phyloP scores from a whole-genome alignment of 139 green algal genomes.

The Eudorina sp. region DNA sequence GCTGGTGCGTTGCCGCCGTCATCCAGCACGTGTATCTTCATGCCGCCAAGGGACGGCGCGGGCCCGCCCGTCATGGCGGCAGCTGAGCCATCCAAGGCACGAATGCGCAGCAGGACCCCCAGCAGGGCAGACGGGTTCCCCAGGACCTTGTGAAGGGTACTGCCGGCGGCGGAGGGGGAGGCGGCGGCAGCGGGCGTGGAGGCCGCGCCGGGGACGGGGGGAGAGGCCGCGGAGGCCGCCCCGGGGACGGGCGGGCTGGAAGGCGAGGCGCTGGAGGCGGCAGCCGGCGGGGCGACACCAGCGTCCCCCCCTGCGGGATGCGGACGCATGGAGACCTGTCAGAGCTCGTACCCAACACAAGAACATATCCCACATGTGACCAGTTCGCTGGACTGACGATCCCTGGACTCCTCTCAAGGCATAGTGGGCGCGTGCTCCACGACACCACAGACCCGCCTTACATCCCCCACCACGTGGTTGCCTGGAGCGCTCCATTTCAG shows the following conservation, averaged over 20 bases:
- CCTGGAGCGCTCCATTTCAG: too few relatives aligned
- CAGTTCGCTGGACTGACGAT: too few relatives aligned
- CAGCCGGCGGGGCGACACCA: too few relatives aligned
- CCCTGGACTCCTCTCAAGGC: too few relatives aligned
- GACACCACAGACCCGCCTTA: too few relatives aligned
- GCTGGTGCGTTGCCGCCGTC: not conserved
- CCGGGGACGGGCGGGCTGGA: not conserved
- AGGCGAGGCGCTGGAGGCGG: not conserved
- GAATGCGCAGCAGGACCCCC: conserved; percentile 27
- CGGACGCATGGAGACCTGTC: too few relatives aligned
- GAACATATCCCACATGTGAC: too few relatives aligned
- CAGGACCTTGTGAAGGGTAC: not conserved
- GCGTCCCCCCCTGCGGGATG: too few relatives aligned
- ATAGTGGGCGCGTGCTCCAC: too few relatives aligned
- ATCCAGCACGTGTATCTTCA: conserved; percentile 27
- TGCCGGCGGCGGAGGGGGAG: too few relatives aligned
- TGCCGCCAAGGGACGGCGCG: not conserved
- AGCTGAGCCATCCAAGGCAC: not conserved
- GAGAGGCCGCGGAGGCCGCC: not conserved
- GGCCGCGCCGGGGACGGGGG: not conserved
- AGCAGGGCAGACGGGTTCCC: not conserved
- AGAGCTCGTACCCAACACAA: too few relatives aligned
- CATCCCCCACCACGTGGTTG: too few relatives aligned
- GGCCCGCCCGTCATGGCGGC: not conserved
- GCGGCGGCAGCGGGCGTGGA: not conserved